Evolutionary conservation across 2,329 filamentous ascomycete genomes (phyloP), one percentile per base, ranked within the genome.

Genomic region (Apiospora phragmitis): DNA sequence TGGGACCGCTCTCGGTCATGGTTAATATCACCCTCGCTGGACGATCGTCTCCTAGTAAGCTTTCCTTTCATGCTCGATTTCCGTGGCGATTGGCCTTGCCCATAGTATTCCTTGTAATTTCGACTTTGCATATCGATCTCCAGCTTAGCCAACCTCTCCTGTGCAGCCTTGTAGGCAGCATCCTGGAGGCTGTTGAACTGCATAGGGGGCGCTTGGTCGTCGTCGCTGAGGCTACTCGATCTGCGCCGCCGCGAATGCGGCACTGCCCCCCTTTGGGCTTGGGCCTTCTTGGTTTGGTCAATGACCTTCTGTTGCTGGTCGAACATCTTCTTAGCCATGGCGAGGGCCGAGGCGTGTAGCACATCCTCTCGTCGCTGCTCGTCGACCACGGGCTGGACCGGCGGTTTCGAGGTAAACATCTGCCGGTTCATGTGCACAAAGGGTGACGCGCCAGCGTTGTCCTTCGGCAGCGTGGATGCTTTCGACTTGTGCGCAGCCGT

Each of bases 271-370:
- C 78, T 77, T 9, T 78, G 79, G 18, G 75, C 79, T 14, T 85
- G 80, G 1, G 77, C 77, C 68, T 83, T 83, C 73, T 82, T 85
- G 41, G 84, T 81, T 72, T 86, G 83, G 8, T 90, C 87, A 1
- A 88, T 84, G 72, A 86, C 87, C 72, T 87, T 88, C 72, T 93
- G 89, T 75, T 94, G 91, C 43, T 89, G 85, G 14, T 85, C 88
- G 78, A 94, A 97, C 90, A 97, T 95, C 75, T 92, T 90, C 81
- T 92, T 93, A 8, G 95, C 94, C 94, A 98, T 97, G 14, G 93
- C 93, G 3, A 97, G 85, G 2, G 95, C 94, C 26, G 94, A 95
- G 41, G 94, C 93, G 73, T 92, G 92, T 3, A 97, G 84, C 5
- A 91, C 90, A 74, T 94, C 92, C 62, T 91, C 88, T 71, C 88